Percentiles rank a stretch among this genome's conserved stretches.
phyloP scores from a whole-genome alignment of 495 filamentous ascomycete species.

The Tuber indicum region DNA sequence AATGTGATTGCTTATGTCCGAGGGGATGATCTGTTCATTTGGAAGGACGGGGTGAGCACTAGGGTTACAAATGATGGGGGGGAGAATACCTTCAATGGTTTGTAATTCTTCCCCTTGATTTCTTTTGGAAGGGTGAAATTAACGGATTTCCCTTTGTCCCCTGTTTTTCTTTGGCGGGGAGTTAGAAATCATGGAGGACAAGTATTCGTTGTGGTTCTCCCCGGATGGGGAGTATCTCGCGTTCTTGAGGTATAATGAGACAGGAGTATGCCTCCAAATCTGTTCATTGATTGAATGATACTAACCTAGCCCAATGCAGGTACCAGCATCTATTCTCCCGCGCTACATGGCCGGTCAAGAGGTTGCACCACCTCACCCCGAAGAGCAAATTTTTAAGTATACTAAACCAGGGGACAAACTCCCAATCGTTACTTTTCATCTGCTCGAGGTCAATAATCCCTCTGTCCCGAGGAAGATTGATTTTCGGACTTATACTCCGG shows the following conservation, averaged over 20 bases:
- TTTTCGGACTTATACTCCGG: constrained; percentile 46
- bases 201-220: constrained; percentile 53
- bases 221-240: constrained; percentile 54
- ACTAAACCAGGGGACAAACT: constrained; percentile 55
- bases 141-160: background rate
- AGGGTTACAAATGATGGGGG: constrained; percentile 53
- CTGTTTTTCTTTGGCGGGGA: background rate
- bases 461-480: constrained; percentile 40
- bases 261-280: constrained; percentile 43
- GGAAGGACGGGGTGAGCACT: constrained; percentile 46
- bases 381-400: constrained; percentile 50
- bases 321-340: constrained; percentile 51
- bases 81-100: constrained; percentile 52
- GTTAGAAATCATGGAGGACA: constrained; percentile 50
- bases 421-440: constrained; percentile 49
- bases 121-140: constrained; percentile 4
- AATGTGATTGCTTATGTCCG: constrained; percentile 53
- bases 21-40: constrained; percentile 54
- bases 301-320: constrained; percentile 13
- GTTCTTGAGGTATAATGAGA: constrained; percentile 56
- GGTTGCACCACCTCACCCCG: constrained; percentile 50
- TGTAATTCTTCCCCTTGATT: background rate
- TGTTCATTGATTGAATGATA: background rate
- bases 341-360: constrained; percentile 52
- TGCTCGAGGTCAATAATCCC: constrained; percentile 46